Conservation (phyloP, 306 rosid genomes). For the Fragaria nilgerrensis region DNA sequence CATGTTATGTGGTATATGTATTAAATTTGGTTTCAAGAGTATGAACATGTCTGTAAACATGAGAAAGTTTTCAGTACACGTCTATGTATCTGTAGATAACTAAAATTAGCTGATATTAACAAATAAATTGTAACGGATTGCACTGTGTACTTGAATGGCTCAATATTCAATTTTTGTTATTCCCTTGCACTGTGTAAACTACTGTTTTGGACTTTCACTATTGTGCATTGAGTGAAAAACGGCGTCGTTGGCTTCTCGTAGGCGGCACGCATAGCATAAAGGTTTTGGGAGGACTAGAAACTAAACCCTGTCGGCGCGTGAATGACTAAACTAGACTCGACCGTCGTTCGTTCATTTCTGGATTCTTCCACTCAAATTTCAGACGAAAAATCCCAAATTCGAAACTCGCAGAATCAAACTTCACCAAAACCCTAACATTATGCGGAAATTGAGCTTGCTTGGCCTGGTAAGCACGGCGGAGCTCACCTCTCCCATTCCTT, state of each 20-base stretch:
- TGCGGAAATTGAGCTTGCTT: constrained; percentile 59
- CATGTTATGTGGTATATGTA: no score
- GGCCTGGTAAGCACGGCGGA: constrained; percentile 47
- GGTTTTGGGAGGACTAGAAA: background rate
- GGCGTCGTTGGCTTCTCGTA: background rate
- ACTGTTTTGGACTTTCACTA: no score
- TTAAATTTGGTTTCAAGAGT: no score
- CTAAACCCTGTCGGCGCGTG: background rate
- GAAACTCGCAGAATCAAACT: background rate
- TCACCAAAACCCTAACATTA: constrained; percentile 10
- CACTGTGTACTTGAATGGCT: no score
- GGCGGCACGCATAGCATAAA: background rate
- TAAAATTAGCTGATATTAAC: no score
- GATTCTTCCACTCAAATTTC: background rate
- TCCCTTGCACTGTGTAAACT: no score
- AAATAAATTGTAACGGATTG: no score
- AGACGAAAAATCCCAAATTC: background rate
- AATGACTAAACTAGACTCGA: background rate
- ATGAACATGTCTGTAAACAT: no score
- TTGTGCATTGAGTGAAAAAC: background rate
- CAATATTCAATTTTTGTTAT: no score
- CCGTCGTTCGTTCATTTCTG: background rate
- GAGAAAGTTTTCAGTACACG: accelerated
- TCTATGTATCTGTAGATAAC: no score
- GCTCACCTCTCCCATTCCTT: background rate